Base-by-base conservation (phyloP, 2,329 filamentous ascomycete species). In the Whalleya microplaca region DNA sequence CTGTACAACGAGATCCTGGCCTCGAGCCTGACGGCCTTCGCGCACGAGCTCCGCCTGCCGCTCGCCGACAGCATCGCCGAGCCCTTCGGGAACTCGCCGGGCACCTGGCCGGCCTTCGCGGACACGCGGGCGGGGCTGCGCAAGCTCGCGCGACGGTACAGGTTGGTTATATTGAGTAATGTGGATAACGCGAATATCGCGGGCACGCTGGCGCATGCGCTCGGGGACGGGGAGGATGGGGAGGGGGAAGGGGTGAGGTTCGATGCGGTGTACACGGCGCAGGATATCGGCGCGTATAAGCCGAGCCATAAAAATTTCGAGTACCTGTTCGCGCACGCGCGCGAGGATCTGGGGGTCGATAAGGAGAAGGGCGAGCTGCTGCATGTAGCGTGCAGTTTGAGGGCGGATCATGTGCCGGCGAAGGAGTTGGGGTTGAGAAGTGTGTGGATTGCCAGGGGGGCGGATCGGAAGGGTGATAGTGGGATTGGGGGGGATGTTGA, bases 241-340 rank as follows among this genome's bases (percentile, higher is more conserved):
- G n/a, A n/a, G n/a, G n/a, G n/a, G 12, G 69, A 75, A 18, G 80
- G 79, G 0, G 77, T 83, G 2, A 47, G 45, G 8, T 80, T 91
- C 65, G 87, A 89, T 64, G 79, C 80, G 12, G 76, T 90, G 21
- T 84, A 88, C 71, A 91, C 88, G 2, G 89, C 89, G 1, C 78
- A 92, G 72, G 83, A 89, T 44, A 84, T 92, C 51, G 88, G 89
- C 1, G 80, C 77, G 6, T 92, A 92, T 71, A 92, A 92, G 75
- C 90, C 90, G 0, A 75, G 82, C 58, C 69, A 73, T 40, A 69
- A 70, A 23, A 91, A 91, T 65, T 92, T 92, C 62, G 76, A 82
- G 53, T 88, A 88, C 66, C 75, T 92, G 72, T 74, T 91, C 14
- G 69, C 71, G 14, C 76, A 80, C 32, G 80, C 83, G 18, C 59